These are phyloP conservation scores for Penicillium concentricum DNA, from an alignment of 2,329 filamentous ascomycete genomes.

Conservation along the genomic window DNA sequence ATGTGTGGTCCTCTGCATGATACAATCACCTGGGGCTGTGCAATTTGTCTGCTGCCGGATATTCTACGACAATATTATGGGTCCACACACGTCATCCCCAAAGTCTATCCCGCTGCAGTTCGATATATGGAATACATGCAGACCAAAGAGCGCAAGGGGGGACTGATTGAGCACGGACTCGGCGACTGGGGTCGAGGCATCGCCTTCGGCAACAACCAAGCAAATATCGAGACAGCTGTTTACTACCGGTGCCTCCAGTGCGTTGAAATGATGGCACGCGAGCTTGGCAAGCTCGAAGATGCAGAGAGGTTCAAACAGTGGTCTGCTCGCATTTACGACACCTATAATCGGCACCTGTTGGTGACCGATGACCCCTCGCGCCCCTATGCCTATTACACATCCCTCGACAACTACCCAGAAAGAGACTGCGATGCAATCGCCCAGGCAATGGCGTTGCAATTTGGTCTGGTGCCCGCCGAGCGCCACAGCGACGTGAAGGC, in stretches of 20 bases:
- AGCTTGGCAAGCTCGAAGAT: constrained; percentile 19
- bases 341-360: constrained; percentile 24
- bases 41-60: constrained; percentile 24
- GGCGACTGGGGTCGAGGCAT: constrained; percentile 28
- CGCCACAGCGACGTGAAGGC: constrained; percentile 18
- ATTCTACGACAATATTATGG: constrained; percentile 22
- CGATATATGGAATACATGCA: constrained; percentile 28
- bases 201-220: constrained; percentile 28
- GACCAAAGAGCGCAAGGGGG: constrained; percentile 23
- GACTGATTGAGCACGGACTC: constrained; percentile 24
- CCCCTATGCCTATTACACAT: constrained; percentile 24
- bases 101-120: constrained; percentile 20
- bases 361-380: constrained; percentile 15
- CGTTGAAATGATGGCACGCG: constrained; percentile 23
- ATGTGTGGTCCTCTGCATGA: constrained; percentile 52
- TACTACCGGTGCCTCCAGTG: constrained; percentile 26
- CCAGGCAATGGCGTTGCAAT: constrained; percentile 25
- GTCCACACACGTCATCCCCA: constrained; percentile 20
- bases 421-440: constrained; percentile 21
- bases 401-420: constrained; percentile 17
- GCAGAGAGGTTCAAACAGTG: constrained; percentile 15
- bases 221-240: constrained; percentile 28
- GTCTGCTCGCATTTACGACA: constrained; percentile 18
- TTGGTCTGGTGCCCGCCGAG: constrained; percentile 16
- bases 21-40: constrained; percentile 34